Base-by-base conservation (phyloP, 495 filamentous ascomycete genomes). In the Lineolata rhizophorae region DNA sequence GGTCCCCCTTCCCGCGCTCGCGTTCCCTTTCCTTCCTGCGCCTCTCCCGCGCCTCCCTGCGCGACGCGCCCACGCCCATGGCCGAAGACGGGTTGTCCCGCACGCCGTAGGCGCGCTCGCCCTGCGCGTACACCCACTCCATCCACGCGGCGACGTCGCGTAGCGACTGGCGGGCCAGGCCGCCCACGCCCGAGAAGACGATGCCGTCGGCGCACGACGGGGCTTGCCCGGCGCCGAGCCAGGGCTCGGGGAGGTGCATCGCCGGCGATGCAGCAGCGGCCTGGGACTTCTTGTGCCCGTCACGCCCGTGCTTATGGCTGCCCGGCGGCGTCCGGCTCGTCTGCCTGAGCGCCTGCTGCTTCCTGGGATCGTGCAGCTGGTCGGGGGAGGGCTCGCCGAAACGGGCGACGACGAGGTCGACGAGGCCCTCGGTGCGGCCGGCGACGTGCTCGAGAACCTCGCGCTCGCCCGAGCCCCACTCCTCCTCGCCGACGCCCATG, bases 401-500 rank as follows among this genome's bases (percentile, higher is more conserved):
- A 42, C 72, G 68, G 4, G 77, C 81, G 4, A 94, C 80, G 29
- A 94, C 56, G 31, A 95, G 40, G 50, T 97, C 87, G 13, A 91
- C 64, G 35, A 70, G 68, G 18, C 62, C 87, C 53, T 70, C 57
- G 20, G 61, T 50, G 54, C 78, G 39, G 49, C 51, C 36, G 5
- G 79, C 67, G 43, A 91, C 70, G 12, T 77, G 80, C 48, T 91
- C 87, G 1, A 99, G 58, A 1, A 94, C 85, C 42, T 83, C 82
- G 43, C 84, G 56, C 54, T 92, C 83, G 10, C 80, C 81, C 41
- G 81, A 91, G 2, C 84, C 83, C 56, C 83, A 70, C 36, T 92
- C 79, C 53, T 93, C 83, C 46, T 92, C 83, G 19, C 84, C 87
- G 9, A 94, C 83, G 1, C 90, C 90, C 11, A 92, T 65, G 12